phyloP scores from a whole-genome alignment of 257 asterid genomes.

The Nicotiana tomentosiformis region DNA sequence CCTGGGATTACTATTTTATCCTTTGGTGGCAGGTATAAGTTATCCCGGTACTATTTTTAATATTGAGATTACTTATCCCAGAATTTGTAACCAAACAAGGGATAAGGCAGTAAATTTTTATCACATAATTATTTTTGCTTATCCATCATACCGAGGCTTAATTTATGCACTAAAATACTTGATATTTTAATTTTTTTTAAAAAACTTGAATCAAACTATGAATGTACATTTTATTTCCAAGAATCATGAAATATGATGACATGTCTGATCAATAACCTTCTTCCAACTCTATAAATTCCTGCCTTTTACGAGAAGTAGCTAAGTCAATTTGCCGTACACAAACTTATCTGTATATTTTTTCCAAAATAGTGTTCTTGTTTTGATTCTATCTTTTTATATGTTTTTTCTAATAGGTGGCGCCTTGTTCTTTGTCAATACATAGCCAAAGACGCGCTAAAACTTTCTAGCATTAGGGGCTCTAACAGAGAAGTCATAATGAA shows the following conservation, averaged over 20 bases:
- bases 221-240: not conserved
- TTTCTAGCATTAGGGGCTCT: conserved; percentile 41
- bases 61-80: too few species aligned
- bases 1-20: too few species aligned
- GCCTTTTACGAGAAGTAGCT: not conserved
- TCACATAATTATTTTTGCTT: too few species aligned
- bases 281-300: not conserved
- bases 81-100: too few species aligned
- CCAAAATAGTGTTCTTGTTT: not conserved
- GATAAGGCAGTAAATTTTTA: too few species aligned
- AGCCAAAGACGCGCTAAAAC: conserved; percentile 25
- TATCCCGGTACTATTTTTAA: too few species aligned
- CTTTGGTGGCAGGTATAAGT: too few species aligned
- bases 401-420: conserved; percentile 36
- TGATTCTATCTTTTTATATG: not conserved
- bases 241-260: not conserved
- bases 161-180: not conserved
- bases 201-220: not conserved
- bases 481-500: conserved; percentile 35
- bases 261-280: not conserved
- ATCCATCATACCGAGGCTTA: too few species aligned
- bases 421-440: conserved; percentile 27
- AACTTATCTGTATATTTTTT: not conserved
- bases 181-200: too few species aligned
- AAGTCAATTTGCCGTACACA: not conserved